Evolutionary conservation across 2,329 filamentous ascomycete genomes (phyloP).

Genomic region (Alternaria ventricosa): DNA sequence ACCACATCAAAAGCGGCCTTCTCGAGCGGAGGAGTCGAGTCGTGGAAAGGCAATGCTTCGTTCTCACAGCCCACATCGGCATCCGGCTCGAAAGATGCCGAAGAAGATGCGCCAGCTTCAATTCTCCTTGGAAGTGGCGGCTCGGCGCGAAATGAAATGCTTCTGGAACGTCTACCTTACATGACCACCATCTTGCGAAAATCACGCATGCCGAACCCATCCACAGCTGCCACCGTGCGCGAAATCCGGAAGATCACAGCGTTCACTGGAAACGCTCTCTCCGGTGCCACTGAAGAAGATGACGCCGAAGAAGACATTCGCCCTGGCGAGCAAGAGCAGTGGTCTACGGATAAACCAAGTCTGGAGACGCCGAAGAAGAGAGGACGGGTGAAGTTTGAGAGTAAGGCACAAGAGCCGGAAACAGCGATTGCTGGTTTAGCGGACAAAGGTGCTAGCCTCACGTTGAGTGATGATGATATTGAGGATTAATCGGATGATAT

Average conservation of each 20-base stretch:
- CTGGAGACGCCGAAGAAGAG: slow-evolving; percentile 32
- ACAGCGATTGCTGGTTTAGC: slow-evolving; percentile 29
- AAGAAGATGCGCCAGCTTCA: slow-evolving; percentile 22
- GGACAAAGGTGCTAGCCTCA: slow-evolving; percentile 43
- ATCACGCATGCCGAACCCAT: slow-evolving; percentile 34
- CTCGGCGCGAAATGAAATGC: slow-evolving; percentile 72
- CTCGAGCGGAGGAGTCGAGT: slow-evolving; percentile 48
- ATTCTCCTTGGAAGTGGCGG: slow-evolving; percentile 64
- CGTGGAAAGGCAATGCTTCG: slow-evolving; percentile 41
- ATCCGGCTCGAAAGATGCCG: slow-evolving; percentile 1
- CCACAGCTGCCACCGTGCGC: slow-evolving; percentile 48
- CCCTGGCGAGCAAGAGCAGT: slow-evolving; percentile 43
- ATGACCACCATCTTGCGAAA: slow-evolving; percentile 68
- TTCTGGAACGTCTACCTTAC: slow-evolving; percentile 88
- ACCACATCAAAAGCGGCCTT: slow-evolving; percentile 34
- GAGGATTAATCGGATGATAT: slow-evolving; percentile 42
- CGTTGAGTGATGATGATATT: slow-evolving; percentile 58
- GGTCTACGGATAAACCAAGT: slow-evolving; percentile 52
- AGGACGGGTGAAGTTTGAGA: slow-evolving; percentile 25
- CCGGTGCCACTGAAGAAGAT: slow-evolving; percentile 38
- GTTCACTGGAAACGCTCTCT: slow-evolving; percentile 55
- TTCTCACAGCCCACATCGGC: slow-evolving; percentile 20
- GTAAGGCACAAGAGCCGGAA: slow-evolving; percentile 27
- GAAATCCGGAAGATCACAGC: slow-evolving; percentile 73
- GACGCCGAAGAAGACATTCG: slow-evolving; percentile 42